A percentile compares a stretch with the other conserved stretches of the same genome.
These are phyloP conservation scores for Helicocarpus griseus DNA, from an alignment of 2,329 filamentous ascomycete genomes.

Conservation along the genomic window DNA sequence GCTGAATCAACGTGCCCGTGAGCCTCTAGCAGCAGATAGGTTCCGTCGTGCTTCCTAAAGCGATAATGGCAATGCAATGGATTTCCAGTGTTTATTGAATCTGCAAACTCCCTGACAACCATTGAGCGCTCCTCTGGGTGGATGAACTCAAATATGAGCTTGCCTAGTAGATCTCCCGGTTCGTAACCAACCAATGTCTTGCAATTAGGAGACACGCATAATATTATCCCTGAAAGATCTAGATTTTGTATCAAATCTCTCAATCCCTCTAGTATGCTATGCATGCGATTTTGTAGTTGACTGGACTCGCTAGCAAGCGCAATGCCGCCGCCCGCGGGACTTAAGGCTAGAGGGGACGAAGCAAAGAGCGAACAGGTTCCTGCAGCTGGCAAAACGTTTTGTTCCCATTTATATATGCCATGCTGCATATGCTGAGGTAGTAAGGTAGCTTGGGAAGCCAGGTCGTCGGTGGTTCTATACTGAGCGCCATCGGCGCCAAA, in stretches of 20 bases:
- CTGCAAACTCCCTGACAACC: slow-evolving; percentile 80
- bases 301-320: slow-evolving; percentile 50
- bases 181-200: slow-evolving; percentile 66
- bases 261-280: slow-evolving; percentile 79
- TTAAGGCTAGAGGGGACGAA: neutral
- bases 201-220: slow-evolving; percentile 76
- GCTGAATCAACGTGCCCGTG: slow-evolving; percentile 85
- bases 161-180: slow-evolving; percentile 59
- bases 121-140: slow-evolving; percentile 77
- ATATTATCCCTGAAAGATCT: slow-evolving; percentile 70
- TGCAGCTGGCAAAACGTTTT: neutral
- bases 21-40: slow-evolving; percentile 77
- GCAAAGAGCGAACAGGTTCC: neutral
- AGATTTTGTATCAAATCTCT: slow-evolving; percentile 83
- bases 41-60: slow-evolving; percentile 63
- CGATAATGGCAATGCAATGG: slow-evolving; percentile 78
- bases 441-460: neutral
- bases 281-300: slow-evolving; percentile 68
- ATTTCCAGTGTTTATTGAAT: slow-evolving; percentile 74
- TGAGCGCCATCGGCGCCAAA: neutral
- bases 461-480: neutral
- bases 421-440: neutral
- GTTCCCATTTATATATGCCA: neutral
- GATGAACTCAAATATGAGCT: slow-evolving; percentile 70
- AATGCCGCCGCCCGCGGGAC: slow-evolving; percentile 38